phyloP scores from a whole-genome alignment of 2,329 filamentous ascomycete genomes.

The Aspergillus persii region DNA sequence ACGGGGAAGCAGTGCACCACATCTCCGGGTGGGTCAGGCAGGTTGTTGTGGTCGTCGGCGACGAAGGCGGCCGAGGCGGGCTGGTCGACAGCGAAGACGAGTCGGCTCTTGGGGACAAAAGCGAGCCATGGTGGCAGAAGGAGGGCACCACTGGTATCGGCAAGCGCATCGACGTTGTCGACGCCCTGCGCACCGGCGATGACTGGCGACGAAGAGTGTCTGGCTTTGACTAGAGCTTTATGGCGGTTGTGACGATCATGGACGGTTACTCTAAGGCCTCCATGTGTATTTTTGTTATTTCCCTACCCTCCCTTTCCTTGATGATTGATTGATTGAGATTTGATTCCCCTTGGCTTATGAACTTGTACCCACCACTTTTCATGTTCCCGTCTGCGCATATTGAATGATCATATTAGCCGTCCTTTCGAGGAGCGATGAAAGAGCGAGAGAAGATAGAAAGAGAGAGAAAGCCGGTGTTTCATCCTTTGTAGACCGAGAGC shows the following conservation, averaged over 20 bases:
- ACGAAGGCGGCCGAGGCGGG: conserved; percentile 71
- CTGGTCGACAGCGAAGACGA: conserved; percentile 75
- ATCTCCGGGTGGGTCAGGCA: conserved; percentile 62
- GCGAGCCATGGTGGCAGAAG: conserved; percentile 59
- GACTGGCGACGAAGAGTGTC: conserved; percentile 82
- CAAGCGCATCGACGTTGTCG: conserved; percentile 83
- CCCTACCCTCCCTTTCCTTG: conserved; percentile 4
- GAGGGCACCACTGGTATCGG: conserved; percentile 81
- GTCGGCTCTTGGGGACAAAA: conserved; percentile 36
- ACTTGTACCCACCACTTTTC: not conserved
- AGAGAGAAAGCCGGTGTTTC: not conserved
- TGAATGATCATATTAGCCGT: not conserved
- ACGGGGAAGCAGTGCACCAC: conserved; percentile 71
- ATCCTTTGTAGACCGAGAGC: not conserved
- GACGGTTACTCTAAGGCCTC: not conserved
- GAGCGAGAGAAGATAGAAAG: too few relatives aligned
- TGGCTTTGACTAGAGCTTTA: conserved; percentile 52
- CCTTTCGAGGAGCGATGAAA: not conserved
- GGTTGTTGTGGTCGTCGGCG: conserved; percentile 57
- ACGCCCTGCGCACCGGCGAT: conserved; percentile 75
- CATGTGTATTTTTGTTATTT: not conserved
- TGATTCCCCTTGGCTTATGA: conserved; percentile 13
- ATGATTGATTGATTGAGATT: not conserved
- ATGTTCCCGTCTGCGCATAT: conserved; percentile 1
- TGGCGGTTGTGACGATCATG: conserved; percentile 18